Evolutionary conservation across 2,329 filamentous ascomycete species (phyloP).

Genomic region (Fusarium avenaceum): DNA sequence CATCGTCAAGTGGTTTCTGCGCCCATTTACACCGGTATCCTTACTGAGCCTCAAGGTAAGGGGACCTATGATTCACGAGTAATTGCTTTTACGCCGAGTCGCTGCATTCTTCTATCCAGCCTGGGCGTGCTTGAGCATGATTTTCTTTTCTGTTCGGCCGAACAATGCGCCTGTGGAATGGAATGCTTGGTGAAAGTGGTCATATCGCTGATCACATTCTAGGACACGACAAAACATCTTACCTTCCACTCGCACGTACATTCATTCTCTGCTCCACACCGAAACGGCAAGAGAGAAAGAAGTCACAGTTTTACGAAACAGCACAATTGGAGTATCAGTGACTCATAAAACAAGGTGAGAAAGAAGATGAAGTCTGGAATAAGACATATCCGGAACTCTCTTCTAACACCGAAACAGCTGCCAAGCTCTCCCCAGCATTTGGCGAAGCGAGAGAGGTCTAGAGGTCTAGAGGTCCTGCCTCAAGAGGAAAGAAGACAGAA

Average conservation of each 20-base stretch:
- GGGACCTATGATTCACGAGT: constrained; percentile 14
- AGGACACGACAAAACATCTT: constrained; percentile 28
- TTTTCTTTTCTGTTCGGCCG: constrained; percentile 11
- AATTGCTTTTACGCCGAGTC: constrained; percentile 23
- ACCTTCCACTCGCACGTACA: constrained; percentile 4
- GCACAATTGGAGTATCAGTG: constrained; percentile 10
- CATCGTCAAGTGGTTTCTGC: constrained; percentile 37
- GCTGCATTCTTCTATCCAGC: constrained; percentile 1
- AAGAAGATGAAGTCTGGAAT: constrained; percentile 4
- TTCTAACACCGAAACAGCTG: constrained; percentile 31
- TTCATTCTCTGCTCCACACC: constrained; percentile 9
- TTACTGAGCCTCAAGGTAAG: constrained; percentile 32
- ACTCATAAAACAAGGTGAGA: constrained; percentile 23
- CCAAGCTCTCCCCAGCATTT: constrained; percentile 34
- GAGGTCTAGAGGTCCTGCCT: constrained; percentile 25
- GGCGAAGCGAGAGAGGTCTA: constrained; percentile 14
- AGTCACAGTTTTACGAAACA: not conserved
- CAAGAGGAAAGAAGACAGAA: constrained; percentile 44
- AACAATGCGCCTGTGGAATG: constrained; percentile 18
- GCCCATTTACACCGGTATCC: constrained; percentile 29
- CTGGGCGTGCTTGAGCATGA: constrained; percentile 2
- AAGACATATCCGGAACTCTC: constrained; percentile 24
- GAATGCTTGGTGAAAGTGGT: constrained; percentile 32
- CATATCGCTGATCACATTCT: constrained; percentile 31
- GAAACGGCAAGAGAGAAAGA: constrained; percentile 1